These are phyloP conservation scores for Neurospora sp. DNA, from an alignment of 495 filamentous ascomycete genomes.

Conservation along the genomic window DNA sequence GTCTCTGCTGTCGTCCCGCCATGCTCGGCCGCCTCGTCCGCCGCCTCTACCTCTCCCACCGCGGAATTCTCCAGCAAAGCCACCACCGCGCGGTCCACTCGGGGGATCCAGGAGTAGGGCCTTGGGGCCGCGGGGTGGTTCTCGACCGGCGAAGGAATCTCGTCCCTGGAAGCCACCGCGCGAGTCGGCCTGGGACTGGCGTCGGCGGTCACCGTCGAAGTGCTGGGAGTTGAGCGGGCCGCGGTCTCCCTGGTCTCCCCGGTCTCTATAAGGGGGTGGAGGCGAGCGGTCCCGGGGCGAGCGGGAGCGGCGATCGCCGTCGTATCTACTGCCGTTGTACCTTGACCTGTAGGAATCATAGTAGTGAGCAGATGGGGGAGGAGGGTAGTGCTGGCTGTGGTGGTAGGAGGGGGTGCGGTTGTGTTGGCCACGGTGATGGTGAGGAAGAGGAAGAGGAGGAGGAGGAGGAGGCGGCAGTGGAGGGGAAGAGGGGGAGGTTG, in stretches of 20 bases:
- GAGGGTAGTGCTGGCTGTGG: neutral
- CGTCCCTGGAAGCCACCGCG: conserved; percentile 22
- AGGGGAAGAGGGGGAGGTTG: neutral
- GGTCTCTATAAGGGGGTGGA: conserved; percentile 33
- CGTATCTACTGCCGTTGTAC: conserved; percentile 35
- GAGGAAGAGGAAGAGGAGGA: neutral
- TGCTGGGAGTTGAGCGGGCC: conserved; percentile 27
- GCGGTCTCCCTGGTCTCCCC: conserved; percentile 34
- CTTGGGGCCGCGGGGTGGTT: conserved; percentile 62
- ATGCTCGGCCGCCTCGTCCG: conserved; percentile 32
- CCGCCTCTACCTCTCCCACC: conserved; percentile 28
- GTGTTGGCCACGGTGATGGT: neutral
- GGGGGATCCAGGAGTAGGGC: conserved; percentile 52
- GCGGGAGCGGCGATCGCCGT: conserved; percentile 40
- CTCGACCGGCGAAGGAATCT: conserved; percentile 28
- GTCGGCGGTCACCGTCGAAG: conserved; percentile 37
- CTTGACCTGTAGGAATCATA: conserved; percentile 28
- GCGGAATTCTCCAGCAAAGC: conserved; percentile 39
- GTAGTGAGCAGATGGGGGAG: conserved; percentile 10
- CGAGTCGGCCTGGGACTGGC: conserved; percentile 40
- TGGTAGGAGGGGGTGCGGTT: neutral
- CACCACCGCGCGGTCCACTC: conserved; percentile 44
- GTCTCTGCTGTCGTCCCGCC: conserved; percentile 52
- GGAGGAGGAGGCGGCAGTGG: neutral
- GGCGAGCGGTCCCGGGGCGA: conserved; percentile 51